Percentiles rank a stretch among this genome's conserved stretches.
Evolutionary conservation across 805 yeast genomes (phyloP).

Genomic region (Lipomyces sp.): DNA sequence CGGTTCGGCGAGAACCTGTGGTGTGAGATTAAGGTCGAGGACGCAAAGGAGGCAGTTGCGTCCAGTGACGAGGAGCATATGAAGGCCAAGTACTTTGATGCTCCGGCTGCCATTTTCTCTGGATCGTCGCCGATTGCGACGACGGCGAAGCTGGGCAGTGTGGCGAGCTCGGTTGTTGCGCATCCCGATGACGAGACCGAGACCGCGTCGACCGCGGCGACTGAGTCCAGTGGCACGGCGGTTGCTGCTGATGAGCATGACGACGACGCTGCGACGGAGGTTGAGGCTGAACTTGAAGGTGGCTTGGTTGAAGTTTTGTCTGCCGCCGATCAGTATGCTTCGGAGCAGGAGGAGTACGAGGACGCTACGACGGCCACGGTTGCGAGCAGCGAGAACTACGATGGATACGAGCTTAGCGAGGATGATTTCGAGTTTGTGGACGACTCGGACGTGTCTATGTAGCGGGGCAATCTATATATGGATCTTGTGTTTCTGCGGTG

Average conservation of each 20-base stretch:
- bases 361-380: background rate
- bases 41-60: background rate
- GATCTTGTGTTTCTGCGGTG: no score
- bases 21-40: constrained; percentile 18
- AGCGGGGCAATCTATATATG: no score
- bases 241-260: constrained; percentile 1
- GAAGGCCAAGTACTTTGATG: constrained; percentile 27
- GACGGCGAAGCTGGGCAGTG: background rate
- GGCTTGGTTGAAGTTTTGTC: background rate
- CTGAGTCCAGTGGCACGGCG: background rate
- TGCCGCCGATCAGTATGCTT: no score
- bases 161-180: constrained; percentile 8
- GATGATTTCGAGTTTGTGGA: constrained; percentile 3
- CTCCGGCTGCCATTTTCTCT: constrained; percentile 24
- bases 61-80: constrained; percentile 12
- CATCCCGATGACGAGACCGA: constrained; percentile 11
- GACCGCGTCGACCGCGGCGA: no score
- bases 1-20: constrained; percentile 21
- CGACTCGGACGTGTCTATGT: no score
- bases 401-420: constrained; percentile 2
- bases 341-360: no score
- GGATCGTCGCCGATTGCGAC: constrained; percentile 10
- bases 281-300: no score
- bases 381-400: background rate
- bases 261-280: no score